Evolutionary conservation across 139 green algal genomes (phyloP).

Genomic region (Coccomyxa sp.): DNA sequence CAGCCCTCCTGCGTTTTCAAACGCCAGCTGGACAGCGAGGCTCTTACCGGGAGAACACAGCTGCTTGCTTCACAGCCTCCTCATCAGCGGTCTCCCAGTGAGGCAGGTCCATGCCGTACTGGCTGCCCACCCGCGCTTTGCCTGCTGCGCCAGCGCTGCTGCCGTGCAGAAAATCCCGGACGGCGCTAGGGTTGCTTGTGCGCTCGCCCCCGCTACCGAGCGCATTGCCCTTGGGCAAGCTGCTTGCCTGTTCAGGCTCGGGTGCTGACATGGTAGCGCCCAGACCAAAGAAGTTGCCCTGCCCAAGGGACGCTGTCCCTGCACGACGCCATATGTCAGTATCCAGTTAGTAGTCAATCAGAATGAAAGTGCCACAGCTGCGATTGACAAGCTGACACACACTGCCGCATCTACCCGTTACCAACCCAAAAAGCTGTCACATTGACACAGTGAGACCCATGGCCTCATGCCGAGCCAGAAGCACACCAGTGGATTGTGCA

Average conservation of each 20-base stretch:
- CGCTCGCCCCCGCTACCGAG: not conserved
- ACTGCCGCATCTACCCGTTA: too few species aligned
- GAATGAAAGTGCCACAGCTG: too few species aligned
- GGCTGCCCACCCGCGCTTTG: too few species aligned
- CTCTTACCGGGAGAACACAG: not conserved
- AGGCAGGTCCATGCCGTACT: not conserved
- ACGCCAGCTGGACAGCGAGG: not conserved
- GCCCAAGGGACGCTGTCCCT: not conserved
- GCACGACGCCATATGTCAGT: not conserved
- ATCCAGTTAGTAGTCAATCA: not conserved
- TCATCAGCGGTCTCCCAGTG: slow-evolving; percentile 1
- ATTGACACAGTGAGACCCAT: too few species aligned
- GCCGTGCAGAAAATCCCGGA: slow-evolving; percentile 2
- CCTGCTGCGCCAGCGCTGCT: not conserved
- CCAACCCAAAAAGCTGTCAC: too few species aligned
- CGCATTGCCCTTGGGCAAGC: not conserved
- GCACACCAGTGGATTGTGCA: too few species aligned
- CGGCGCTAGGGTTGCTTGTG: not conserved
- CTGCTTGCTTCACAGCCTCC: not conserved
- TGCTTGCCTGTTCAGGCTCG: not conserved
- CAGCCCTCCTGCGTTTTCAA: not conserved
- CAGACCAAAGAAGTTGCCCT: not conserved
- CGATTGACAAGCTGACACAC: too few species aligned
- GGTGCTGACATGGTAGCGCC: not conserved
- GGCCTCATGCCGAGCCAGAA: too few species aligned